Evolutionary conservation across 345 rosid species (phyloP), one percentile per base, ranked within the genome.

Genomic region (Eucalyptus tenuipes): DNA sequence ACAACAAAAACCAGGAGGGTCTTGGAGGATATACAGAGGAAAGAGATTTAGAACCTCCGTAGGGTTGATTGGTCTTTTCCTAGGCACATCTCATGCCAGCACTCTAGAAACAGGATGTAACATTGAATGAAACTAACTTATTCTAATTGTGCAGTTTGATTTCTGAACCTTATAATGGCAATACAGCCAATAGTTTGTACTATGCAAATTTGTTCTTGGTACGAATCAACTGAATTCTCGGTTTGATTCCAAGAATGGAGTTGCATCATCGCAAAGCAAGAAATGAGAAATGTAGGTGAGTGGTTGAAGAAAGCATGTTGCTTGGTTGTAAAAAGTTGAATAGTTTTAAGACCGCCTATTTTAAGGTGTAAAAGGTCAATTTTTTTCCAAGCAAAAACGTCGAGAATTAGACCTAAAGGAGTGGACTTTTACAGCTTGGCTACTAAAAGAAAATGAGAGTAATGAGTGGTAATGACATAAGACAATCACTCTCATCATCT

Each of bases 1-100:
- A 27, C 92, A 59, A 79, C 53, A 42, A 47, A 82, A 6, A 89
- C 85, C 61, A 91, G 94, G 90, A 87, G 75, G 52, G 89, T 92
- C 50, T 88, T 93, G 71, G 89, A 85, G 85, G 91, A 88, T 87
- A 25, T 52, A 37, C 61, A 47, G 45, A 91, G 88, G 85, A 68
- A 90, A 18, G 81, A 88, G 90, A 61, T 79, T 31, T 86, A 55
- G 7, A 79, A 16, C 44, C 13, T 40, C 47, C 40, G 47, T 75
- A 6, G 47, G 7, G 84, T 42, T 13, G 8, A 37, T 17, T 71
- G 84, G 47, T 75, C 47, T 75, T 75, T 40, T 22, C 25, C 47
- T 22, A 2, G 47, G 84, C 84, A 20, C 25, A 75, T 20, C 84
- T 75, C 47, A 42, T 75, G 84, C 84, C 47, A 40, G 84, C 13